Evolutionary conservation across 352 stramenopile genomes (phyloP), one percentile per base, ranked within the genome.

Genomic region (Pythium aristosporum): DNA sequence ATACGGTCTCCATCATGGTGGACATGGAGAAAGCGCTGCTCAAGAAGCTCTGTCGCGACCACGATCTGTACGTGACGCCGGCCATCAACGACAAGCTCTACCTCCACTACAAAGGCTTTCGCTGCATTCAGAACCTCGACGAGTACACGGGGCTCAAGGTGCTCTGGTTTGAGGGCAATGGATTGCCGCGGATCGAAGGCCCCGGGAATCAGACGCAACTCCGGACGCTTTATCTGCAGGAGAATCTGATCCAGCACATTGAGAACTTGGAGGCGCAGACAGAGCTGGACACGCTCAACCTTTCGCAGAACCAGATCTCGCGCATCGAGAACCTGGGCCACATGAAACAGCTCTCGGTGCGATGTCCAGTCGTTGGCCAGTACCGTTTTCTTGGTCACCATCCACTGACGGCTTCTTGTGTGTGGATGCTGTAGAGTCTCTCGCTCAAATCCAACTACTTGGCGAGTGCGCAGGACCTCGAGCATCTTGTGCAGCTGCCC

Each of bases 61-160:
- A 92, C 56, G 88, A 98, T 58, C 74, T 96, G 48, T 98, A 98
- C 69, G 74, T 87, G 50, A 98, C 92, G 42, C 87, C 96, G 25
- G 60, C 74, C 65, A 87, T 98, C 67, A 98, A 98, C 73, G 93
- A 99, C 73, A 97, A 96, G 61, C 79, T 99, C 37, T 98, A 98
- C 65, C 74, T 98, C 30, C 95, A 99, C 73, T 98, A 98, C 79
- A 97, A 98, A 67, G 96, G 96, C 37, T 98, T 98, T 61, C 77
- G 77, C 21, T 67, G 79, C 41, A 98, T 99, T 67, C 69, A 96
- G 49, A 98, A 98, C 62, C 76, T 99, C 44, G 93, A 98, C 18
- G 87, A 96, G 64, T 98, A 98, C 85, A 98, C 87, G 15, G 89
- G 89, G 1, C 73, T 98, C 25, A 97, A 96, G 64, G 92, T 96